These are phyloP conservation scores for Vitis labrusca DNA, from an alignment of 164 flowering plant genomes.

Conservation along the genomic window DNA sequence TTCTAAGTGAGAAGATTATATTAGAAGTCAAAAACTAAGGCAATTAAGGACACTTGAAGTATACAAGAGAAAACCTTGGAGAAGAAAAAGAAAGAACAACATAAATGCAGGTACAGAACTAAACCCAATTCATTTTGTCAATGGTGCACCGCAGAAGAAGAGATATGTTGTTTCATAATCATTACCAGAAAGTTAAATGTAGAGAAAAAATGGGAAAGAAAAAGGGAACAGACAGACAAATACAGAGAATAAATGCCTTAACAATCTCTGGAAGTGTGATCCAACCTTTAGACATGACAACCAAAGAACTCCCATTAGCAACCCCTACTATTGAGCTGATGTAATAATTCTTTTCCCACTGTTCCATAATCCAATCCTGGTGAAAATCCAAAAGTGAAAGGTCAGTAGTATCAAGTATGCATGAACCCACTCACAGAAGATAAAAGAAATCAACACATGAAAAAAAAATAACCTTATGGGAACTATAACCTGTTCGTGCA, in stretches of 20 bases:
- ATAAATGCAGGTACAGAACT: no score
- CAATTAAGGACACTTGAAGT: no score
- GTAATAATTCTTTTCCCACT: constrained; percentile 88
- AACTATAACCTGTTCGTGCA: constrained; percentile 79
- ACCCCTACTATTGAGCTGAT: constrained; percentile 92
- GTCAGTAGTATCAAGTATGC: background rate
- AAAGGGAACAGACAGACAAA: background rate
- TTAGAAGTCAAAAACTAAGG: no score
- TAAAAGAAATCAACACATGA: background rate
- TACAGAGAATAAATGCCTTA: background rate
- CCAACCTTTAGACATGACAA: constrained; percentile 94
- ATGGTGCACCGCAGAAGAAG: no score
- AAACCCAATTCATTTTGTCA: no score
- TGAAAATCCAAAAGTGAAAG: constrained; percentile 3
- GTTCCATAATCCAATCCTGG: constrained; percentile 98
- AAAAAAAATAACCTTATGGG: constrained; percentile 59
- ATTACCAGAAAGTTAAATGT: no score
- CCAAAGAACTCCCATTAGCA: constrained; percentile 77
- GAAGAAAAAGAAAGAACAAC: no score
- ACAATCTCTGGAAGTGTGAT: background rate
- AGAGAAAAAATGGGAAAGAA: background rate
- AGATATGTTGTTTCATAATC: no score
- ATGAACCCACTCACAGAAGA: constrained; percentile 4
- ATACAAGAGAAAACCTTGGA: no score
- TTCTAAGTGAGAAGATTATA: no score